Evolutionary conservation across 352 stramenopile genomes (phyloP).

Genomic region (Saprolegnia parasitica): DNA sequence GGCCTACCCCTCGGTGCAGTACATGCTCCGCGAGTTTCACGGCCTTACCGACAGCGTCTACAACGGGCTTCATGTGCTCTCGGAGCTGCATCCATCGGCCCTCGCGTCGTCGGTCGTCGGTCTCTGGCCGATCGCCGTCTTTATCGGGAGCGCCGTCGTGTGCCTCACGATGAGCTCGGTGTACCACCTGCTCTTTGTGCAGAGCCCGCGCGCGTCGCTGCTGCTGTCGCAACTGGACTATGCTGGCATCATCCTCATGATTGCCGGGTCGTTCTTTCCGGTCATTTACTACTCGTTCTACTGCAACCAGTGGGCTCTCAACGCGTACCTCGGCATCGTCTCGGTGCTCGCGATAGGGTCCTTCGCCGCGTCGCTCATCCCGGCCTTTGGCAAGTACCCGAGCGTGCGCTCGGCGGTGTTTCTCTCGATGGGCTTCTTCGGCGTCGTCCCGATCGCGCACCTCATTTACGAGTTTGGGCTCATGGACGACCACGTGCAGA

Average conservation of each 20-base stretch:
- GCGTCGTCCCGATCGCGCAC: constrained; percentile 66
- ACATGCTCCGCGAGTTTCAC: constrained; percentile 67
- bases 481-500: constrained; percentile 75
- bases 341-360: constrained; percentile 60
- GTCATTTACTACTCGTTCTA: constrained; percentile 89
- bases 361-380: constrained; percentile 65
- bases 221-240: constrained; percentile 81
- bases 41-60: constrained; percentile 68
- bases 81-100: constrained; percentile 38
- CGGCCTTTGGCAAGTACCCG: constrained; percentile 67
- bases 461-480: constrained; percentile 69
- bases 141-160: constrained; percentile 77
- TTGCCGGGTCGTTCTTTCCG: constrained; percentile 80
- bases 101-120: constrained; percentile 43
- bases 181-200: constrained; percentile 83
- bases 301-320: constrained; percentile 48
- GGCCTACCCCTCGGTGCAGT: constrained; percentile 69
- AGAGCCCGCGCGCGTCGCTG: constrained; percentile 65
- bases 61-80: constrained; percentile 73
- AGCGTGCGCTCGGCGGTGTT: constrained; percentile 72
- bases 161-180: constrained; percentile 76
- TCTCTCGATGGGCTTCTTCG: constrained; percentile 75
- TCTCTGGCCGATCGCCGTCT: constrained; percentile 82
- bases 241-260: constrained; percentile 81
- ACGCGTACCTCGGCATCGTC: constrained; percentile 60